phyloP scores from a whole-genome alignment of 768 basidiomycete genomes.

The Tricholoma saponaceum region DNA sequence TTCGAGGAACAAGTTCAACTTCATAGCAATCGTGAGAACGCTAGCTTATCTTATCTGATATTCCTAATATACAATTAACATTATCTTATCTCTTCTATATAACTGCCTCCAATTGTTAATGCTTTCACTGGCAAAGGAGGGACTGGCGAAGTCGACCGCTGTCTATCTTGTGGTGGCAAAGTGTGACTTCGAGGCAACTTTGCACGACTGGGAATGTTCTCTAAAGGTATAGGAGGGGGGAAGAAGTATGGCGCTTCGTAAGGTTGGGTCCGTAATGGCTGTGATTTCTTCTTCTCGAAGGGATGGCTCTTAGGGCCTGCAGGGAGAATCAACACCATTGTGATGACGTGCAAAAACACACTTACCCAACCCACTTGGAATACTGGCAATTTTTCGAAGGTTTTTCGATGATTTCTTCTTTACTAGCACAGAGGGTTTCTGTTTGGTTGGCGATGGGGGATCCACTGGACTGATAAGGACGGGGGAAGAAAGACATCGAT shows the following conservation, averaged over 20 bases:
- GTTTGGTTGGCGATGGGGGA: conserved; percentile 2
- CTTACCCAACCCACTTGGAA: conserved; percentile 2
- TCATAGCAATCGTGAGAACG: conserved; percentile 12
- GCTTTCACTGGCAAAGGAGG: background rate
- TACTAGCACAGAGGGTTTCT: conserved; percentile 5
- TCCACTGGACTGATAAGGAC: conserved; percentile 16
- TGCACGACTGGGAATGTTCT: conserved; percentile 8
- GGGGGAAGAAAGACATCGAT: conserved; percentile 24
- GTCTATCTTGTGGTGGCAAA: conserved; percentile 4
- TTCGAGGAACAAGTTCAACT: background rate
- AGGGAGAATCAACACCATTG: background rate
- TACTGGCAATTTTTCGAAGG: conserved; percentile 18
- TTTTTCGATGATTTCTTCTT: conserved; percentile 13
- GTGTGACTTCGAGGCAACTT: conserved; percentile 20
- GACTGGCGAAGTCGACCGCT: conserved; percentile 3
- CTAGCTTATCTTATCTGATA: conserved; percentile 18
- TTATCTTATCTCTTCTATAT: background rate
- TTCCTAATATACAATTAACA: background rate
- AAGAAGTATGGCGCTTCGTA: conserved; percentile 65
- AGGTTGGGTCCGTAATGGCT: conserved; percentile 45
- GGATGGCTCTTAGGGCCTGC: conserved; percentile 2
- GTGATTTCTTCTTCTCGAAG: conserved; percentile 32
- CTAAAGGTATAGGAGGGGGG: conserved; percentile 36
- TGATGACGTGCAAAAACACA: background rate
- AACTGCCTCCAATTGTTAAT: background rate